Evolutionary conservation across 805 yeast genomes (phyloP).

Genomic region (Candida ipomoeae): DNA sequence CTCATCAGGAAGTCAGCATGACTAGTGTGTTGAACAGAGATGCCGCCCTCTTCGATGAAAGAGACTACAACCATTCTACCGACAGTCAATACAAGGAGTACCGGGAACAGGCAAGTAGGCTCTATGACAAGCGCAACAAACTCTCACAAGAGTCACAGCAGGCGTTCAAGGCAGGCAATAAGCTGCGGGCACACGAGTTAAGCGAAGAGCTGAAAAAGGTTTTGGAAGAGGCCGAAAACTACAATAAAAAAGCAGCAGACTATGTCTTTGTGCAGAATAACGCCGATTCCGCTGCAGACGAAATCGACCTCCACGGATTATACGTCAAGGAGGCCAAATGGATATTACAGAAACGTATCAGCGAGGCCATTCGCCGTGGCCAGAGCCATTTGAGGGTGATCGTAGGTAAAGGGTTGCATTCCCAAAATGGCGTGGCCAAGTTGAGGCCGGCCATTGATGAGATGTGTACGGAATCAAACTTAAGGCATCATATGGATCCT

Average conservation of each 20-base stretch:
- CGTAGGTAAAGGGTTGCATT: slow-evolving; percentile 91
- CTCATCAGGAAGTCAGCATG: slow-evolving; percentile 3
- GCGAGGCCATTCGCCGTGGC: slow-evolving; percentile 54
- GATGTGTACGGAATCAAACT: slow-evolving; percentile 62
- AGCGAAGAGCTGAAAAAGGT: slow-evolving; percentile 66
- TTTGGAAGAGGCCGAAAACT: slow-evolving; percentile 56
- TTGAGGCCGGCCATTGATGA: slow-evolving; percentile 85
- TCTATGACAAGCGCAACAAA: slow-evolving; percentile 52
- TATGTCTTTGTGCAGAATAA: slow-evolving; percentile 86
- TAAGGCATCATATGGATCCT: slow-evolving; percentile 58
- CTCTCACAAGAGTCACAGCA: slow-evolving; percentile 65
- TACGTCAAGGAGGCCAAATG: slow-evolving; percentile 85
- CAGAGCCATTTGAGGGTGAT: slow-evolving; percentile 71
- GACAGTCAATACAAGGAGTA: slow-evolving; percentile 61
- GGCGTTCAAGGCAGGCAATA: slow-evolving; percentile 75
- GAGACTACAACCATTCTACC: slow-evolving; percentile 70
- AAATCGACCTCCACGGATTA: slow-evolving; percentile 90
- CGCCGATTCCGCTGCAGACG: slow-evolving; percentile 77
- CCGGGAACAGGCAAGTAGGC: slow-evolving; percentile 65
- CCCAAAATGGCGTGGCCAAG: slow-evolving; percentile 77
- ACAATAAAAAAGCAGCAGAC: slow-evolving; percentile 80
- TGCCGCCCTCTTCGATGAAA: slow-evolving; percentile 18
- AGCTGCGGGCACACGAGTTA: slow-evolving; percentile 64
- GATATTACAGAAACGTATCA: slow-evolving; percentile 67
- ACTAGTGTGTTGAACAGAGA: slow-evolving; percentile 12